Base-by-base conservation (phyloP, 345 rosid genomes). In the Citrus mangshanensis region DNA sequence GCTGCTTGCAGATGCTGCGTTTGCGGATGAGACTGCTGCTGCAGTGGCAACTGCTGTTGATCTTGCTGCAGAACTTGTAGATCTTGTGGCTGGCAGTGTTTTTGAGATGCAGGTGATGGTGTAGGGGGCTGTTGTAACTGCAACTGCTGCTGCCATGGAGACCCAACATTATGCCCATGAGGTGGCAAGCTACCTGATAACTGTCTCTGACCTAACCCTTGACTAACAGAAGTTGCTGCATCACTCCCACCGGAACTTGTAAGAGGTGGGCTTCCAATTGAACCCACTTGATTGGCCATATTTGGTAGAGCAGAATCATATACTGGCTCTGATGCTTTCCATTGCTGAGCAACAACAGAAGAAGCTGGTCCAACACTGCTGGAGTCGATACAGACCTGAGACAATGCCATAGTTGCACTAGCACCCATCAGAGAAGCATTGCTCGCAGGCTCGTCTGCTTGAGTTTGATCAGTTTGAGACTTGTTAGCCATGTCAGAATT, bases 311-410 rank as follows among this genome's bases (percentile, higher is more conserved):
- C 84, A 78, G 90, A 65, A 59, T 87, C 86, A 79, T 78, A 76
- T 27, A 75, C 76, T 64, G 92, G 80, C 78, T 93, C 96, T 73
- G 92, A 78, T 78, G 93, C 77, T 73, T 88, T 90, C 91, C 92
- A 83, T 75, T 86, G 93, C 22, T 85, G 61, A 74, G 28, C 64
- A 73, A 67, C 74, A 38, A 80, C 84, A 76, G 91, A 82, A 85
- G 94, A 83, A 68, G 68, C 79, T 2, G 84, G 81, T 19, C 72
- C 82, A 42, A 67, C 65, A 73, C 75, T 87, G 79, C 87, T 78
- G 25, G 87, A 81, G 85, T 92, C 96, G 35, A 70, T 81, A 81
- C 85, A 82, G 34, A 81, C 77, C 82, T 82, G 89, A 79, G 91
- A 46, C 77, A 84, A 77, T 81, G 85, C 71, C 38, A 82, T 71